Evolutionary conservation across 441 rosid genomes (phyloP).

Genomic region (Pelargonium citronellum): DNA sequence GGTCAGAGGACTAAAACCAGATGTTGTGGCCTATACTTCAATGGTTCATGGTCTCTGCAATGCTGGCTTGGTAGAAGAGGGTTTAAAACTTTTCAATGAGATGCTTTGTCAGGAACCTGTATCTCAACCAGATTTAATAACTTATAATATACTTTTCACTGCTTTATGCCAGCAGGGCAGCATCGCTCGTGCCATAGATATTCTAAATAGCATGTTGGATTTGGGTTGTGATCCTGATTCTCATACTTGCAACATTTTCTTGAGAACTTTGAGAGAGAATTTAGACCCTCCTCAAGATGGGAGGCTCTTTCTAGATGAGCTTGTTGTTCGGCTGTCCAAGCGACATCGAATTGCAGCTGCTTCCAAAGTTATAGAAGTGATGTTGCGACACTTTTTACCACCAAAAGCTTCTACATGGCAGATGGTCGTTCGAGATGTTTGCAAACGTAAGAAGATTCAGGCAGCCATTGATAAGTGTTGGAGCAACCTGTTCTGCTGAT

Average conservation of each 20-base stretch:
- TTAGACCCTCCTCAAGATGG: conserved; percentile 68
- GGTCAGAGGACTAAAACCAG: conserved; percentile 62
- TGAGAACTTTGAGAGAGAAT: conserved; percentile 60
- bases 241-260: conserved; percentile 69
- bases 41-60: conserved; percentile 70
- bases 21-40: conserved; percentile 60
- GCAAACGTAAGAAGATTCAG: conserved; percentile 57
- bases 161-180: conserved; percentile 58
- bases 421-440: conserved; percentile 53
- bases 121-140: conserved; percentile 78
- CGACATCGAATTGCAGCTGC: conserved; percentile 59
- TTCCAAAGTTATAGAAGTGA: conserved; percentile 59
- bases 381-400: conserved; percentile 57
- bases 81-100: conserved; percentile 69
- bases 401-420: conserved; percentile 65
- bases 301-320: conserved; percentile 63
- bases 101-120: conserved; percentile 67
- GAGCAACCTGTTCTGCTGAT: conserved; percentile 47
- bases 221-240: conserved; percentile 74
- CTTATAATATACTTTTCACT: conserved; percentile 70
- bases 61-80: conserved; percentile 50
- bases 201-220: conserved; percentile 72
- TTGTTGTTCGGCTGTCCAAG: conserved; percentile 57
- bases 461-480: conserved; percentile 60
- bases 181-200: conserved; percentile 65